Percentiles rank a stretch among this genome's conserved stretches.
These are phyloP conservation scores for Thelonectria discophora DNA, from an alignment of 2,329 filamentous ascomycete species.

Conservation along the genomic window DNA sequence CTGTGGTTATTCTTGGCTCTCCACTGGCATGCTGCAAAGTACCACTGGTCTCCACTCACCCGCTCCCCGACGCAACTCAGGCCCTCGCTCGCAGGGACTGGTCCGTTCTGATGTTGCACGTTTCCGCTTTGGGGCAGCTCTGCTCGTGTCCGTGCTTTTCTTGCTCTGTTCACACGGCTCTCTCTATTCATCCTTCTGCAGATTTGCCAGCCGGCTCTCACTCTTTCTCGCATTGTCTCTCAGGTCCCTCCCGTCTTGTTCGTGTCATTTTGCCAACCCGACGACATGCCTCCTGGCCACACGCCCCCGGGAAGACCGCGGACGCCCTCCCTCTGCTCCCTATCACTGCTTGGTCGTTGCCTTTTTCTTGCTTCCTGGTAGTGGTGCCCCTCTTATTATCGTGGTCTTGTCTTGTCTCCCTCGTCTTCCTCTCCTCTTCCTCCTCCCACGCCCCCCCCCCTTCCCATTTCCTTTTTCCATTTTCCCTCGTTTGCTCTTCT, in stretches of 20 bases:
- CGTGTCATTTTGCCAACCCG: conserved; percentile 4
- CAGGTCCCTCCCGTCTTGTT: conserved; percentile 4
- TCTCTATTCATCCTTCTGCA: conserved; percentile 4
- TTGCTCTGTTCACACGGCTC: conserved; percentile 20
- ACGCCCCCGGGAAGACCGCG: conserved; percentile 7
- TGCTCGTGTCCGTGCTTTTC: conserved; percentile 24
- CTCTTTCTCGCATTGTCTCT: conserved; percentile 21
- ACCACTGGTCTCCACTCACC: conserved; percentile 19
- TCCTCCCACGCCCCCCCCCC: conserved; percentile 11
- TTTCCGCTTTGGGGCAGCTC: conserved; percentile 32
- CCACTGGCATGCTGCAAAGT: conserved; percentile 4
- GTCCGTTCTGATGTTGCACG: conserved; percentile 35
- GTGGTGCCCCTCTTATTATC: conserved; percentile 3
- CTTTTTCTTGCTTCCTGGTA: neutral
- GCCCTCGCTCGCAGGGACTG: conserved; percentile 23
- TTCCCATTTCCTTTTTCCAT: conserved; percentile 9
- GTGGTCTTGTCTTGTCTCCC: neutral
- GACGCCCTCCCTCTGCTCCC: conserved; percentile 21
- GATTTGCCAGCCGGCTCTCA: conserved; percentile 23
- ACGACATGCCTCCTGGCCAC: neutral
- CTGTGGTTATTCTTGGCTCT: conserved; percentile 25
- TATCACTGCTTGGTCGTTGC: conserved; percentile 25
- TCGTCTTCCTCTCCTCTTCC: conserved; percentile 7
- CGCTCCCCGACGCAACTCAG: conserved; percentile 22
- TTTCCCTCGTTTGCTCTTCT: conserved; percentile 8